These are phyloP conservation scores for Pelagophyceae sp. DNA, from an alignment of 352 stramenopile genomes.

Conservation along the genomic window DNA sequence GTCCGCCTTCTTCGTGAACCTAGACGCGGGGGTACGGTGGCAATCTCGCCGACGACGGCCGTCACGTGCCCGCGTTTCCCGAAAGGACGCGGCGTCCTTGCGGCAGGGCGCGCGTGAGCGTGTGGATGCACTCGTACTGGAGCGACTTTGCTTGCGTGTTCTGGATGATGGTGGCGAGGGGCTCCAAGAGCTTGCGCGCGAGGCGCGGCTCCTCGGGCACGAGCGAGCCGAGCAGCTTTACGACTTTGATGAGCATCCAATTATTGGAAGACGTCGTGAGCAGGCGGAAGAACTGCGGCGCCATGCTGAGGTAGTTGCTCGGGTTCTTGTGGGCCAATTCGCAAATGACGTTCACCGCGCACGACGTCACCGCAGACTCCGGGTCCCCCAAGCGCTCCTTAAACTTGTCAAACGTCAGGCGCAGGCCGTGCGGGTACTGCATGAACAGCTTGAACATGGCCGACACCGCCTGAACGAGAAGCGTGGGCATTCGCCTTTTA, in stretches of 20 bases:
- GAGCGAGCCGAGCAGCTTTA: constrained; percentile 93
- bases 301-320: constrained; percentile 94
- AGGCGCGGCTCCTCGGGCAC: constrained; percentile 93
- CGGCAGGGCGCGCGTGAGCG: constrained; percentile 87
- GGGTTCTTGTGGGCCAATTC: constrained; percentile 97
- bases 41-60: too few relatives aligned
- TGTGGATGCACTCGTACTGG: constrained; percentile 93
- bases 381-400: constrained; percentile 89
- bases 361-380: constrained; percentile 89
- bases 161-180: constrained; percentile 89
- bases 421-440: constrained; percentile 91
- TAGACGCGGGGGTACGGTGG: too few relatives aligned
- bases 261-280: constrained; percentile 96
- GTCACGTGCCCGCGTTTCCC: too few relatives aligned
- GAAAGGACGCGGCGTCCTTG: too few relatives aligned
- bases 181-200: constrained; percentile 93
- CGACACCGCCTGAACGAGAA: too few relatives aligned
- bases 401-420: constrained; percentile 93
- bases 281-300: constrained; percentile 94
- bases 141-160: constrained; percentile 95
- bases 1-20: constrained; percentile 90
- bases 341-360: constrained; percentile 97
- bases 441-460: constrained; percentile 98
- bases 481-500: too few relatives aligned
- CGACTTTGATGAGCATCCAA: constrained; percentile 99